phyloP scores from a whole-genome alignment of 148 eudicot species.

The Rhododendron griersonianum region DNA sequence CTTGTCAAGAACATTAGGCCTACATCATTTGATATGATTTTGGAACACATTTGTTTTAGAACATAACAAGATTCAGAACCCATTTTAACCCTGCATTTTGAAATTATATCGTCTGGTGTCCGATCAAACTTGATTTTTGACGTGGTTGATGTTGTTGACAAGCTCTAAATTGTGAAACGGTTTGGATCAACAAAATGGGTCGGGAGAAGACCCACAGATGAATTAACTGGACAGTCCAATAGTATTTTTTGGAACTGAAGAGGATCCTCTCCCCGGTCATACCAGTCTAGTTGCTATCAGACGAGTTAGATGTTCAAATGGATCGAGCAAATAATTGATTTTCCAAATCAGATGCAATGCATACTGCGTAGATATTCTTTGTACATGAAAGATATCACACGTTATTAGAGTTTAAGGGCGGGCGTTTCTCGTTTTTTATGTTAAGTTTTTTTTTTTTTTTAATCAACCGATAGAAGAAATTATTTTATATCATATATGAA shows the following conservation, averaged over 20 bases:
- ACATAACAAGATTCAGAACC: neutral
- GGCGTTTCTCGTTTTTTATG: neutral
- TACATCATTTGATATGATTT: neutral
- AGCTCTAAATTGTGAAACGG: neutral
- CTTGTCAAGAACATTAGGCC: neutral
- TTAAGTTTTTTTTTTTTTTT: no score
- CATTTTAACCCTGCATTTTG: no score
- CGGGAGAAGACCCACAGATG: neutral
- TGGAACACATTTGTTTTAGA: no score
- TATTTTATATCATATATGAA: no score
- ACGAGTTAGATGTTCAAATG: neutral
- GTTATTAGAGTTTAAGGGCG: neutral
- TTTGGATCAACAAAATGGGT: no score
- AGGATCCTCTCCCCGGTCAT: neutral
- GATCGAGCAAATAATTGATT: neutral
- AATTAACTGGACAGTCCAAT: no score
- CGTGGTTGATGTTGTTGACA: neutral
- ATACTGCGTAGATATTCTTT: neutral
- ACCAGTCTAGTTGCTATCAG: neutral
- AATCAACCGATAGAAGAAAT: no score
- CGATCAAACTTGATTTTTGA: neutral
- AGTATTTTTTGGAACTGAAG: neutral
- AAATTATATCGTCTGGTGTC: no score
- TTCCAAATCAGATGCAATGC: neutral
- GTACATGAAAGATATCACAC: neutral